Evolutionary conservation across 2,329 filamentous ascomycete genomes (phyloP).

Genomic region (Clarireedia hainanense): DNA sequence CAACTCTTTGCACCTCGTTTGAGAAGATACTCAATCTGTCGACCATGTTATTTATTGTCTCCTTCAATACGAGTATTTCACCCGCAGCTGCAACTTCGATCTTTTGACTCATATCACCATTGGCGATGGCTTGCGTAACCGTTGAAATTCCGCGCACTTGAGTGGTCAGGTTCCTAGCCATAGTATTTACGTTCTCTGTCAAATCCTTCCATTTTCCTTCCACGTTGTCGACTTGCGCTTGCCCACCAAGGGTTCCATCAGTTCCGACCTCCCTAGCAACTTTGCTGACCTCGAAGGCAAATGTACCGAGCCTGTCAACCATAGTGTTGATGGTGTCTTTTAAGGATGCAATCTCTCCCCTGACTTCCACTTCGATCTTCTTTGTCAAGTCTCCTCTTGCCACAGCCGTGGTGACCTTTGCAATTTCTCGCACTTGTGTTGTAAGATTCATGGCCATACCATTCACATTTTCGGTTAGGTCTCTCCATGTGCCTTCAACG

Average conservation of each 20-base stretch:
- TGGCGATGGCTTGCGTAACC: slow-evolving; percentile 89
- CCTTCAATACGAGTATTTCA: slow-evolving; percentile 88
- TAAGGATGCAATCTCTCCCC: slow-evolving; percentile 88
- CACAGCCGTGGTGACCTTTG: slow-evolving; percentile 91
- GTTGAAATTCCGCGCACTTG: slow-evolving; percentile 86
- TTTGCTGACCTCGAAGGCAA: slow-evolving; percentile 93
- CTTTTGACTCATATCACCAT: slow-evolving; percentile 91
- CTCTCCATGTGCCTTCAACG: slow-evolving; percentile 94
- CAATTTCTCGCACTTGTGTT: slow-evolving; percentile 95
- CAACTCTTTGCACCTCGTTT: slow-evolving; percentile 89
- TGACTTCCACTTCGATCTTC: slow-evolving; percentile 90
- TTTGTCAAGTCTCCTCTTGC: slow-evolving; percentile 89
- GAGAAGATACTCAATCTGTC: slow-evolving; percentile 92
- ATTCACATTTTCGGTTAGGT: slow-evolving; percentile 92
- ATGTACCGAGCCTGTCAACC: slow-evolving; percentile 94
- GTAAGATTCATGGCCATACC: slow-evolving; percentile 98
- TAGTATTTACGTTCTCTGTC: slow-evolving; percentile 80
- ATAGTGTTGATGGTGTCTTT: slow-evolving; percentile 99
- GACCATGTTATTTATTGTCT: slow-evolving; percentile 99
- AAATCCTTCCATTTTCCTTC: slow-evolving; percentile 98
- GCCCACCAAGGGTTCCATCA: slow-evolving; percentile 86
- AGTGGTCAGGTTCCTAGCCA: slow-evolving; percentile 60
- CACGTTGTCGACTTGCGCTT: slow-evolving; percentile 88
- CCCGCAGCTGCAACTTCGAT: slow-evolving; percentile 93
- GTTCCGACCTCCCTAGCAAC: slow-evolving; percentile 94